phyloP scores from a whole-genome alignment of 257 asterid species.

The Nemophila menziesii region DNA sequence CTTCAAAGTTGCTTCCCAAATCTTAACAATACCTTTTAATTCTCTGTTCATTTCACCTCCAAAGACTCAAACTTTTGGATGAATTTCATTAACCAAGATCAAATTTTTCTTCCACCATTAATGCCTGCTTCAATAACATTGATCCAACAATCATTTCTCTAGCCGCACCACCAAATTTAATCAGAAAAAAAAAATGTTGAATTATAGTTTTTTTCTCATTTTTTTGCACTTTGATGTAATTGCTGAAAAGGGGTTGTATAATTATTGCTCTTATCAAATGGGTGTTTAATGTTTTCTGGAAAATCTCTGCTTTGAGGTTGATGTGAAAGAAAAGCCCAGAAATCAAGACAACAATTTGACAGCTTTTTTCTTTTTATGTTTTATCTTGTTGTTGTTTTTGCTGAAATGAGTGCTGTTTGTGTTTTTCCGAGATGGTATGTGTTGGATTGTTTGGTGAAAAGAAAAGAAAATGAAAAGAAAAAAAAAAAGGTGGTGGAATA shows the following conservation, averaged over 20 bases:
- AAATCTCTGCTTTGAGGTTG: conserved; percentile 1
- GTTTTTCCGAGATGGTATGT: not conserved
- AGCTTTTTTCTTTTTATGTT: not conserved
- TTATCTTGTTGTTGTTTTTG: conserved; percentile 2
- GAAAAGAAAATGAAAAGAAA: not conserved
- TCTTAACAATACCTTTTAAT: conserved; percentile 66
- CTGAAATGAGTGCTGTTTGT: conserved; percentile 12
- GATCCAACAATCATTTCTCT: conserved; percentile 24
- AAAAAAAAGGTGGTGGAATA: conserved; percentile 8
- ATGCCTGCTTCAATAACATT: conserved; percentile 13
- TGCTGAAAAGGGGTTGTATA: conserved; percentile 15
- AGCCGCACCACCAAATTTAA: too few species aligned
- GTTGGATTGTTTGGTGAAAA: not conserved
- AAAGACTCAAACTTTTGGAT: conserved; percentile 9
- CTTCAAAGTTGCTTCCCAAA: conserved; percentile 58
- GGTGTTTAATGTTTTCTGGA: conserved; percentile 9
- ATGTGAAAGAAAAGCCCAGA: conserved; percentile 11
- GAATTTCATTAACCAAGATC: conserved; percentile 28
- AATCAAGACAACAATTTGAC: not conserved
- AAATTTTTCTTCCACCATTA: conserved; percentile 19
- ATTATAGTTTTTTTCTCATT: conserved; percentile 4
- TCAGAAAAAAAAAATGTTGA: not conserved
- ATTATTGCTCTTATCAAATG: conserved; percentile 4
- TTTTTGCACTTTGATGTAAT: conserved; percentile 10
- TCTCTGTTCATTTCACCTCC: conserved; percentile 58